phyloP scores from a whole-genome alignment of 106 monocot genomes.

The Dendrobium chrysotoxum region DNA sequence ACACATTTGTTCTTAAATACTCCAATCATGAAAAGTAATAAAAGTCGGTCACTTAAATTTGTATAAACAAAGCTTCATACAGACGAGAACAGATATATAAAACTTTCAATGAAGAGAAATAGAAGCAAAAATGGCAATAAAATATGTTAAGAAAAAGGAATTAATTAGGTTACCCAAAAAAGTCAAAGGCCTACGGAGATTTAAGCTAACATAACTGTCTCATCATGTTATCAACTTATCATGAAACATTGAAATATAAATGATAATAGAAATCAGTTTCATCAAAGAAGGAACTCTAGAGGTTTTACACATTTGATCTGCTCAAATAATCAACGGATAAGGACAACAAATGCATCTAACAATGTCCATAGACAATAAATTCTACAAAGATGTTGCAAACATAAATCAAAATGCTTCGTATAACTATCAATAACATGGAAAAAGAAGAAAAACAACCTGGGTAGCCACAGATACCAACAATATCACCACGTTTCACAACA shows the following conservation, averaged over 20 bases:
- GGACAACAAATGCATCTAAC: neutral
- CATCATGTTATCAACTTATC: neutral
- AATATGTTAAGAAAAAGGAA: neutral
- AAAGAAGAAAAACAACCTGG: slow-evolving; percentile 49
- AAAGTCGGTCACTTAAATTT: neutral
- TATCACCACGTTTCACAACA: slow-evolving; percentile 86
- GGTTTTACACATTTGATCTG: neutral
- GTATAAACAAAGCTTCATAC: neutral
- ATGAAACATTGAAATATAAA: neutral
- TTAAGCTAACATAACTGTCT: neutral
- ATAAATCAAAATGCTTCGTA: too few relatives aligned
- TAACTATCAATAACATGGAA: slow-evolving; percentile 2
- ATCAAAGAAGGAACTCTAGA: neutral
- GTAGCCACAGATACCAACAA: slow-evolving; percentile 92
- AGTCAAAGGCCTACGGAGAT: neutral
- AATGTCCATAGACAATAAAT: neutral
- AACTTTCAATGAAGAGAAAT: too few relatives aligned
- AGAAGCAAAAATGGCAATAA: too few relatives aligned
- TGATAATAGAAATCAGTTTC: neutral
- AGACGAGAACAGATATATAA: neutral
- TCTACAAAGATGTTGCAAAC: neutral
- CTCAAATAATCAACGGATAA: neutral
- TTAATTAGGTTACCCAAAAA: neutral
- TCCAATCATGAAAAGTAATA: too few relatives aligned
- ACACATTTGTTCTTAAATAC: too few relatives aligned